A percentile compares a stretch with the other conserved stretches of the same genome.
Evolutionary conservation across 495 filamentous ascomycete genomes (phyloP).

Genomic region (Trypethelium eluteriae): DNA sequence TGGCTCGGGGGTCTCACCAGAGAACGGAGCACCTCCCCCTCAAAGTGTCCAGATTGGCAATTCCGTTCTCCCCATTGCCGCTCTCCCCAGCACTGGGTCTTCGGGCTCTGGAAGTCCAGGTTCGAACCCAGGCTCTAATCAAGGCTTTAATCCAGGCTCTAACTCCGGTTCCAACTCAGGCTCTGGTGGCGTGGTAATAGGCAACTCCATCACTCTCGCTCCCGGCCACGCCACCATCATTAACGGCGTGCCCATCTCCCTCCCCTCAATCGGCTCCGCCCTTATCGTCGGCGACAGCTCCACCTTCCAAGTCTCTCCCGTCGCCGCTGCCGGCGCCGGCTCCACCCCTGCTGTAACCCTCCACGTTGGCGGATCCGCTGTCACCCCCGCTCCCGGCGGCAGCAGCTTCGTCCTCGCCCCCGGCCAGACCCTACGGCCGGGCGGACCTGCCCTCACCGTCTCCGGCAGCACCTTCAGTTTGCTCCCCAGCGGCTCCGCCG

Average conservation of each 20-base stretch:
- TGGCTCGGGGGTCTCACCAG: not conserved
- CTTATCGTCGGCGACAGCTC: conserved; percentile 5
- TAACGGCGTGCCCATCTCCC: conserved; percentile 3
- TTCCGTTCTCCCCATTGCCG: not conserved
- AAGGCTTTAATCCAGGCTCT: not conserved
- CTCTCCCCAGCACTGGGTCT: not conserved
- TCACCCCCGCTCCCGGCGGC: not conserved
- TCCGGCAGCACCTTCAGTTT: not conserved
- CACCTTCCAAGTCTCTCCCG: conserved; percentile 1
- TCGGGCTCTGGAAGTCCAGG: not conserved
- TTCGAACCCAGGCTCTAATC: not conserved
- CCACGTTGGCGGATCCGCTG: not conserved
- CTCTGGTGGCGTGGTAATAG: conserved; percentile 3
- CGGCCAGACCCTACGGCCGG: not conserved
- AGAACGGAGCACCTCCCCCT: not conserved
- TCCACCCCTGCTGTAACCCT: not conserved
- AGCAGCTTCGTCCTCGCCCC: conserved; percentile 8
- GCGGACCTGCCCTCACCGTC: conserved; percentile 1
- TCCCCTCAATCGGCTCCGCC: not conserved
- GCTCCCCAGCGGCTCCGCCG: not conserved
- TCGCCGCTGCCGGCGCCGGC: not conserved
- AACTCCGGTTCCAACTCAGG: not conserved
- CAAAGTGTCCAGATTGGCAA: conserved; percentile 1
- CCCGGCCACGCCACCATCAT: conserved; percentile 6
- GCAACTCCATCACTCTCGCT: not conserved